Evolutionary conservation across 495 filamentous ascomycete species (phyloP).

Genomic region (Penicillium egyptiacum): DNA sequence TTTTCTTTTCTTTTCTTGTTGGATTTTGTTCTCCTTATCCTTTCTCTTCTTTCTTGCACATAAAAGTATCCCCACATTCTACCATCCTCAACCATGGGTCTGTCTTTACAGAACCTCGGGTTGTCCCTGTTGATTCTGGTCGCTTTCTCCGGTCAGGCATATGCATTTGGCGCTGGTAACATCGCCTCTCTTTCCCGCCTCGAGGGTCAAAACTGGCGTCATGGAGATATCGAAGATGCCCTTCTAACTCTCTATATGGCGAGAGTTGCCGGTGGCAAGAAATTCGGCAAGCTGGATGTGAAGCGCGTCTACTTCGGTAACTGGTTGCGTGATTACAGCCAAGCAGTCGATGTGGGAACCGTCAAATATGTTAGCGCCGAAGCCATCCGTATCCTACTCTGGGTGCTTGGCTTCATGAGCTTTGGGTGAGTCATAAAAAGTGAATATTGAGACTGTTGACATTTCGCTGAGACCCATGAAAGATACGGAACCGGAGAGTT

Average conservation of each 20-base stretch:
- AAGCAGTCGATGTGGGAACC: constrained; percentile 74
- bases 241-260: constrained; percentile 74
- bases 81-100: constrained; percentile 21
- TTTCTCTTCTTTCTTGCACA: not conserved
- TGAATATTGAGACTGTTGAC: not conserved
- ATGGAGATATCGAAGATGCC: constrained; percentile 88
- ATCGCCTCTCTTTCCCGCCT: constrained; percentile 74
- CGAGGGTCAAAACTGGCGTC: constrained; percentile 87
- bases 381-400: constrained; percentile 79
- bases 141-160: constrained; percentile 59
- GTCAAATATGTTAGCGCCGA: constrained; percentile 85
- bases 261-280: constrained; percentile 74
- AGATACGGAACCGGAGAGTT: constrained; percentile 88
- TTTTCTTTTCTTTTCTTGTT: not conserved
- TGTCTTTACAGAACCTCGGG: constrained; percentile 31
- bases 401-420: constrained; percentile 62
- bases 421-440: constrained; percentile 36
- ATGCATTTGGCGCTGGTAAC: constrained; percentile 87
- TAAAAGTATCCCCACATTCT: not conserved
- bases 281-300: constrained; percentile 84
- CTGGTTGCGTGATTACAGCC: constrained; percentile 80
- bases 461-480: constrained; percentile 45
- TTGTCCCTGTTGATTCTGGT: constrained; percentile 57
- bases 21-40: not conserved
- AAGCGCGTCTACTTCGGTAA: constrained; percentile 88